Evolutionary conservation across 2,329 filamentous ascomycete species (phyloP).

Genomic region (Neonectria ditissima): DNA sequence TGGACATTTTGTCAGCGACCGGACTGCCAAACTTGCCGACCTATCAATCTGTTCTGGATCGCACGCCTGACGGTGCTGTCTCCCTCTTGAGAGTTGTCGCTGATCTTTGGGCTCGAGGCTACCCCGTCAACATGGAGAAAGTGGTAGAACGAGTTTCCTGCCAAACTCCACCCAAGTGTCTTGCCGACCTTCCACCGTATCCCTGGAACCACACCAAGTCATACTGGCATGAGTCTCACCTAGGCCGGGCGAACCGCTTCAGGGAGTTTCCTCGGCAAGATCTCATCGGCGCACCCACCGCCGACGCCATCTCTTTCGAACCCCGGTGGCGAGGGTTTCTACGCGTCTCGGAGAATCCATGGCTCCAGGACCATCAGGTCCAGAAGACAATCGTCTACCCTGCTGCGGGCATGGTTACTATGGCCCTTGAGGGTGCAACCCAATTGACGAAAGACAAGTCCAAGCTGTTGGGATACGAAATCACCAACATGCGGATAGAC

Average conservation of each 20-base stretch:
- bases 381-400: conserved; percentile 64
- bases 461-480: conserved; percentile 54
- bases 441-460: conserved; percentile 50
- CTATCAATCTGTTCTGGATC: conserved; percentile 47
- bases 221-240: conserved; percentile 66
- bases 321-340: conserved; percentile 64
- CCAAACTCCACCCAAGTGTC: conserved; percentile 45
- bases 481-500: conserved; percentile 59
- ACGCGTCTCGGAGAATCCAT: conserved; percentile 61
- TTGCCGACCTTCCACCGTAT: conserved; percentile 63
- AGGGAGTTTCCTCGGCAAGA: conserved; percentile 61
- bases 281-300: conserved; percentile 60
- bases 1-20: conserved; percentile 49
- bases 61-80: conserved; percentile 35
- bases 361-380: conserved; percentile 64
- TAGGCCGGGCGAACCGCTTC: conserved; percentile 58
- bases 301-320: conserved; percentile 58
- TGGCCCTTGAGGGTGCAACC: conserved; percentile 61
- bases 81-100: conserved; percentile 50
- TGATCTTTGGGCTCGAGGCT: conserved; percentile 53
- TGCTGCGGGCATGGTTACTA: conserved; percentile 61
- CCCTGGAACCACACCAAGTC: conserved; percentile 65
- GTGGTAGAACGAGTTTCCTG: conserved; percentile 39
- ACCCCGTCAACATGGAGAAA: conserved; percentile 47
- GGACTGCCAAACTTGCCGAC: conserved; percentile 11